Base-by-base conservation (phyloP, 2,329 filamentous ascomycete species). In the Trichoderma guizhouense region DNA sequence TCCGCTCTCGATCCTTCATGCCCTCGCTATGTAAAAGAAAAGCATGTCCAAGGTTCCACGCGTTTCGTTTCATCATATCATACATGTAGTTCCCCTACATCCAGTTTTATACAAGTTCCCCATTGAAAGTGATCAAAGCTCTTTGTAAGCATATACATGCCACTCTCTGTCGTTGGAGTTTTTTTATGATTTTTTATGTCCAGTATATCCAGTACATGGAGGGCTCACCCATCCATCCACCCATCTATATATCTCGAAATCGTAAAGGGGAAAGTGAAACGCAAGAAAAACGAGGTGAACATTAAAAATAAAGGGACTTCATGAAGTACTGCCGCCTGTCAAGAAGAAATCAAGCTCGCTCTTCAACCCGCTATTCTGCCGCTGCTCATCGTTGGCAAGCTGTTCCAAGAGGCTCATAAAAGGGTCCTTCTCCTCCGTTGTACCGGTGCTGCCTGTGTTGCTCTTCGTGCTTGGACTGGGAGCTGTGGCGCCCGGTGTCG, bases 301-400 rank as follows among this genome's bases (percentile, higher is more conserved):
- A 39, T 39, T 39, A 7, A 6, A 47, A 34, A 24, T 3, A 26
- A 24, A 32, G 7, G 1, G 12, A 3, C 8, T 6, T 69, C n/a
- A 73, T 62, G 66, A 57, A 36, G 61, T 11, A n/a, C 28, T 47
- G 9, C 67, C 72, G 26, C 78, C 77, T 24, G 77, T 79, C 32
- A 95, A 82, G 77, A 95, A 95, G 81, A 93, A 95, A 79, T 95
- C 93, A 76, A 96, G 82, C 78, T 95, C 93, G 74, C 87, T 91
- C 14, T 91, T 91, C 11, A 90, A 88, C 0, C 91, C 92, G 66
- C 88, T 84, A 55, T 86, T 85, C 68, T 81, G 78, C 26, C 79
- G 79, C 69, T 92, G 88, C 80, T 95, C 93, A 76, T 93, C 94
- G 80, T 96, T 93, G 0, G 93, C 93, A 72, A 96, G 85, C 81